Base-by-base conservation (phyloP, 2,329 filamentous ascomycete genomes). In the Dothiorella sarmentorum region DNA sequence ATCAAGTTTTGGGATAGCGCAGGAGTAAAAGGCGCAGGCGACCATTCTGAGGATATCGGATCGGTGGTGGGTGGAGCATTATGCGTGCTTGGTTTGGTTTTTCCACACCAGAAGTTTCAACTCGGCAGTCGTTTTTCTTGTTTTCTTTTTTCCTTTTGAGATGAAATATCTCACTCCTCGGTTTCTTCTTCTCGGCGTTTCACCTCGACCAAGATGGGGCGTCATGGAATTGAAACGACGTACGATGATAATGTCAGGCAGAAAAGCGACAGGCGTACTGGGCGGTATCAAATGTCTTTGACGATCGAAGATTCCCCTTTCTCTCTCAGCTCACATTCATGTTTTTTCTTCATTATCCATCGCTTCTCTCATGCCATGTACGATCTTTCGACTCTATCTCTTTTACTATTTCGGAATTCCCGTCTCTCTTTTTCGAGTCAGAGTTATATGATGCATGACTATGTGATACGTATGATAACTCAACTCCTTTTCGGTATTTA, bases 191-290 rank as follows among this genome's bases (percentile, higher is more conserved):
- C 17, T 40, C 35, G 33, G 49, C 49, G 49, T 53, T 53, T 13
- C 15, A n/a, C 33, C 29, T 18, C 31, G 13, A 51, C 45, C 11
- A 53, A 26, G 22, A 53, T 13, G 20, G 20, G 33, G 24, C 17
- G 15, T 17, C 22, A 29, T 27, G 49, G 49, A 7, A 38, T 38
- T 17, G 49, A 53, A 24, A 18, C 45, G 45, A 31, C 31, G 31
- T 24, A 26, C 29, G 45, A 37, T 10, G 24, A 40, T 27, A 40
- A 40, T 5, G 20, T 38, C 33, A 53, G 15, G 17, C 11, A 53
- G 7, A 38, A 29, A 40, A 53, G 49, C 49, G 49, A 53, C 22
- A 31, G 49, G 49, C 49, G 49, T 53, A 53, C 22, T 53, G 22
- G 35, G 49, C 49, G 49, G 24, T 51, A 17, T 37, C 33, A 24